Evolutionary conservation across 257 asterid genomes (phyloP).

Genomic region (Solanum tarijense): DNA sequence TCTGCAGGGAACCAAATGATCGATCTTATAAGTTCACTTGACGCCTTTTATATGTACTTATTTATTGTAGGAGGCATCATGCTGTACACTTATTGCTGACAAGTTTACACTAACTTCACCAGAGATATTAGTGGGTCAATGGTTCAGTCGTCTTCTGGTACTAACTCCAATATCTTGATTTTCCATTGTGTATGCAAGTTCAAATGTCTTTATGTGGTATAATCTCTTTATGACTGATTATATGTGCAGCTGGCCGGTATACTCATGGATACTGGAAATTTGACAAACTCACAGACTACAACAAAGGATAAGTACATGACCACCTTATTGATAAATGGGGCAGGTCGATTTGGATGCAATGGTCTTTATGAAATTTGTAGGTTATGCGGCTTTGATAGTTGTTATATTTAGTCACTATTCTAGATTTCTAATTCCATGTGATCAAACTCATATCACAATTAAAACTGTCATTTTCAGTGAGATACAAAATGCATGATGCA

Average conservation of each 20-base stretch:
- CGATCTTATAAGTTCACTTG: not conserved
- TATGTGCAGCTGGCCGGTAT: slow-evolving; percentile 66
- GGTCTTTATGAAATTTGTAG: slow-evolving; percentile 72
- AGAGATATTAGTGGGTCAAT: slow-evolving; percentile 61
- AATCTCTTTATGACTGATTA: not conserved
- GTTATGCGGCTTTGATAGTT: not conserved
- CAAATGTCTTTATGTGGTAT: not conserved
- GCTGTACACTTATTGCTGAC: slow-evolving; percentile 66
- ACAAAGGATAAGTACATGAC: slow-evolving; percentile 73
- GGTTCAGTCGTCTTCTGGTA: slow-evolving; percentile 83
- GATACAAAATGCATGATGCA: slow-evolving; percentile 29
- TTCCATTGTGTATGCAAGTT: not conserved
- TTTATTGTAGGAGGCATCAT: slow-evolving; percentile 55
- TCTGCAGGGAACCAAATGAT: not conserved
- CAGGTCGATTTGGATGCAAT: slow-evolving; percentile 72
- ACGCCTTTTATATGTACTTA: not conserved
- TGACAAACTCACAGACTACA: slow-evolving; percentile 37
- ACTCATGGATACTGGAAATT: slow-evolving; percentile 68
- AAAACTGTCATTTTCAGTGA: slow-evolving; percentile 34
- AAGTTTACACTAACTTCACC: slow-evolving; percentile 46
- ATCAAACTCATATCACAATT: not conserved
- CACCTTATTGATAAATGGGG: slow-evolving; percentile 69
- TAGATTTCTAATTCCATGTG: not conserved
- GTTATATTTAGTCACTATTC: not conserved
- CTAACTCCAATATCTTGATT: not conserved